A percentile compares a stretch with the other conserved stretches of the same genome.
Evolutionary conservation across 1,139 yeast genomes (phyloP).

Genomic region (Saccharomyces uvarum): DNA sequence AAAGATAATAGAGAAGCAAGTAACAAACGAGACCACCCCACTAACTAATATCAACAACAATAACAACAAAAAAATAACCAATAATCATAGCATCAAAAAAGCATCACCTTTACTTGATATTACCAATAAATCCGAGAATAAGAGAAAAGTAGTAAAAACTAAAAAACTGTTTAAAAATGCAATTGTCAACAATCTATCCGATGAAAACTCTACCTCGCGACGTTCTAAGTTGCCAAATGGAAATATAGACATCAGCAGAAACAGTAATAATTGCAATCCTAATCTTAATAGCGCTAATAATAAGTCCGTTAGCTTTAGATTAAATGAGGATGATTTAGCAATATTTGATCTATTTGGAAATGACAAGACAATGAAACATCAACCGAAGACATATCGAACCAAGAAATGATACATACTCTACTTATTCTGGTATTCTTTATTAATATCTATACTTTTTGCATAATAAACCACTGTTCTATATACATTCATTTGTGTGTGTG

Average conservation of each 20-base stretch:
- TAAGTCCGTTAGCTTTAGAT: slow-evolving; percentile 18
- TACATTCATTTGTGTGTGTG: background rate
- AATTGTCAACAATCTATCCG: slow-evolving; percentile 24
- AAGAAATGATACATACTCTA: slow-evolving; percentile 3
- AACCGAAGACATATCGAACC: slow-evolving; percentile 23
- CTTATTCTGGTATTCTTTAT: slow-evolving; percentile 23
- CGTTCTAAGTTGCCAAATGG: slow-evolving; percentile 3
- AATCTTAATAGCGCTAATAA: slow-evolving; percentile 2
- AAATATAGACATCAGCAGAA: background rate
- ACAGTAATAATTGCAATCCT: background rate
- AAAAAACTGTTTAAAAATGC: slow-evolving; percentile 26
- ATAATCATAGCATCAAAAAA: background rate
- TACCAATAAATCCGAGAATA: slow-evolving; percentile 16
- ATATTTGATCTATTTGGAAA: slow-evolving; percentile 28
- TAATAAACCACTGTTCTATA: slow-evolving; percentile 15
- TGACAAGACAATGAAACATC: slow-evolving; percentile 11
- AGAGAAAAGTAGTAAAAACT: slow-evolving; percentile 10
- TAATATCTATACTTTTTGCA: slow-evolving; percentile 28
- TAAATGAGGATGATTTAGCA: slow-evolving; percentile 26
- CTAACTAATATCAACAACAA: background rate
- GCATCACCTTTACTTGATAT: slow-evolving; percentile 18
- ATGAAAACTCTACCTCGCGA: slow-evolving; percentile 15
- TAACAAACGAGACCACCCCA: background rate
- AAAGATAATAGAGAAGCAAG: background rate
- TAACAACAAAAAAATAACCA: background rate